Percentiles rank a stretch among this genome's conserved stretches.
phyloP scores from a whole-genome alignment of 768 basidiomycete species.

The Leccinum rimulosum region DNA sequence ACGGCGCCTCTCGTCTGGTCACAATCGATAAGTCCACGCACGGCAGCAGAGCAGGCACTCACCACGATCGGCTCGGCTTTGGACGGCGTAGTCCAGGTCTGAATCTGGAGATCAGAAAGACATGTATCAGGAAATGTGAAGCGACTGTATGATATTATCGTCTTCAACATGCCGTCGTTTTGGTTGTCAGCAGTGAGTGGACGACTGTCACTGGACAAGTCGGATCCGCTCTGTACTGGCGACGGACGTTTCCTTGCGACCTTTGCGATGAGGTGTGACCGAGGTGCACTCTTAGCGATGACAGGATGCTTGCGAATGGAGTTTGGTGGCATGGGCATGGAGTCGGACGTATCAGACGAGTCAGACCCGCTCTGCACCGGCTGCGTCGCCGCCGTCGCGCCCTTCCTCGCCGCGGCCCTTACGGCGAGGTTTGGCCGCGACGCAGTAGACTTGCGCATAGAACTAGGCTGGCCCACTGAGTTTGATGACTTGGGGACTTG shows the following conservation, averaged over 20 bases:
- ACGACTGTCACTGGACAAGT: conserved; percentile 7
- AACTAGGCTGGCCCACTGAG: neutral
- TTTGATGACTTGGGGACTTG: neutral
- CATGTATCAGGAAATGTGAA: neutral
- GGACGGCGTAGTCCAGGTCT: conserved; percentile 7
- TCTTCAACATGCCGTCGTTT: conserved; percentile 12
- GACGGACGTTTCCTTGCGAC: conserved; percentile 16
- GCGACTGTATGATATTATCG: neutral
- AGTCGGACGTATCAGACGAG: conserved; percentile 6
- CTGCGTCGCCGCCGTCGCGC: neutral
- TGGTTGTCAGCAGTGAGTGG: neutral
- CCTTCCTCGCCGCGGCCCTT: conserved; percentile 19
- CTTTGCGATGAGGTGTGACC: conserved; percentile 2
- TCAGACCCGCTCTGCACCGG: neutral
- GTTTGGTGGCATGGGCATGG: neutral
- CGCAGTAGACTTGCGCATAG: conserved; percentile 3
- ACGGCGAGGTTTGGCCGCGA: neutral
- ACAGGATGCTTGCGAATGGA: neutral
- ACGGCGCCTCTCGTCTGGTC: conserved; percentile 7
- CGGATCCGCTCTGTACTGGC: neutral
- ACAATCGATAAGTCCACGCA: neutral
- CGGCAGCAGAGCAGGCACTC: neutral
- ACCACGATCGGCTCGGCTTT: conserved; percentile 2
- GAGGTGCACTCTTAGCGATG: conserved; percentile 1
- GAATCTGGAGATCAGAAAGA: conserved; percentile 13